phyloP scores from a whole-genome alignment of 106 monocot species.

The Triglochin maritima region DNA sequence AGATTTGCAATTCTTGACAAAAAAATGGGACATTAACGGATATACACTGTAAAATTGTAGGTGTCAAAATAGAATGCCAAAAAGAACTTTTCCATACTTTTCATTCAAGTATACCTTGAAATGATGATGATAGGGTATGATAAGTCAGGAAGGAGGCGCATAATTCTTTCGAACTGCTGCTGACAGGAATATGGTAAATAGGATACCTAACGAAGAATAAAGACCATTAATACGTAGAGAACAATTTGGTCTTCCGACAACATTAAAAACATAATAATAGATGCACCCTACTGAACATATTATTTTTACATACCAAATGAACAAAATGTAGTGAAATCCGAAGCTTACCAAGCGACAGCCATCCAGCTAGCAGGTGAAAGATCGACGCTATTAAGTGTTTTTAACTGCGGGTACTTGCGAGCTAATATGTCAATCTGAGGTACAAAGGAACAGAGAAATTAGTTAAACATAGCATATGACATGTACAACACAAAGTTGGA shows the following conservation, averaged over 20 bases:
- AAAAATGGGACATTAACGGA: too few species aligned
- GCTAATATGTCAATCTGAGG: conserved; percentile 40
- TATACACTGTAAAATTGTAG: too few species aligned
- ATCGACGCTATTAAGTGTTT: conserved; percentile 47
- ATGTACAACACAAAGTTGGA: too few species aligned
- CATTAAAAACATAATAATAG: too few species aligned
- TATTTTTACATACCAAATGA: too few species aligned
- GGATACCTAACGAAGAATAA: conserved; percentile 38
- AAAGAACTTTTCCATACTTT: too few species aligned
- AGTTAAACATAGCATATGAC: background rate
- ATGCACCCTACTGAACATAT: too few species aligned
- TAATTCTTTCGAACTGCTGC: conserved; percentile 29
- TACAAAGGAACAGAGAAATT: background rate
- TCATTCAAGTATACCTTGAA: conserved; percentile 31
- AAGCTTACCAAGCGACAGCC: conserved; percentile 58
- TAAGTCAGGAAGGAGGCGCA: conserved; percentile 51
- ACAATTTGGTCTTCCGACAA: background rate
- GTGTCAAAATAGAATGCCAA: too few species aligned
- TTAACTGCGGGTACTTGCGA: conserved; percentile 38
- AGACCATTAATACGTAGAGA: too few species aligned
- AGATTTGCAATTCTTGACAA: too few species aligned
- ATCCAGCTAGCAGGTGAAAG: conserved; percentile 85
- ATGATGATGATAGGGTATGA: conserved; percentile 38
- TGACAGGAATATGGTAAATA: conserved; percentile 40
- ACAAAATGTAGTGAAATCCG: too few species aligned